phyloP scores from a whole-genome alignment of 768 basidiomycete species.

The Cystobasidium tubakii region DNA sequence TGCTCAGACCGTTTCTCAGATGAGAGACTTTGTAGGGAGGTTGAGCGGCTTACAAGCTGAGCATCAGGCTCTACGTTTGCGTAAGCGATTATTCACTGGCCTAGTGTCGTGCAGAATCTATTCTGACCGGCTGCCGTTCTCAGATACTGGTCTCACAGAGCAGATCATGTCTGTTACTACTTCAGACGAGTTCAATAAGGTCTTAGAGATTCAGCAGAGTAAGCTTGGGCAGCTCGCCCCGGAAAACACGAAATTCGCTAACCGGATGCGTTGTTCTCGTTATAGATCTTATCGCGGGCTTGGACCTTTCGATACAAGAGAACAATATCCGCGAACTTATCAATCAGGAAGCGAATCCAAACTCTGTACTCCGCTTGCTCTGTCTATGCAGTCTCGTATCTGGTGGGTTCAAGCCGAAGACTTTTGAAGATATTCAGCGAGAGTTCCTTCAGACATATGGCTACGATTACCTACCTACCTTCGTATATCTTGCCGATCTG shows the following conservation, averaged over 20 bases:
- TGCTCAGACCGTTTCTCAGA: conserved; percentile 72
- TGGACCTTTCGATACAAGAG: conserved; percentile 73
- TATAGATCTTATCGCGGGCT: conserved; percentile 86
- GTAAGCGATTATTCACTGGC: conserved; percentile 60
- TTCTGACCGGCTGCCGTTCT: neutral
- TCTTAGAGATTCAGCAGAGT: conserved; percentile 95
- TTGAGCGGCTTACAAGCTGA: conserved; percentile 86
- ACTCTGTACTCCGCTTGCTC: conserved; percentile 67
- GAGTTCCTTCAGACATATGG: conserved; percentile 75
- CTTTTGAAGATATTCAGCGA: conserved; percentile 77
- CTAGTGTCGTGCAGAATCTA: neutral
- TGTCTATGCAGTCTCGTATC: conserved; percentile 77
- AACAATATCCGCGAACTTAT: conserved; percentile 85
- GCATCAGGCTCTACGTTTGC: conserved; percentile 78
- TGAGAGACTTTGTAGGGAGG: conserved; percentile 91
- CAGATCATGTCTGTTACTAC: conserved; percentile 74
- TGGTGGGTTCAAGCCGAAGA: conserved; percentile 80
- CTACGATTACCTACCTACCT: conserved; percentile 55
- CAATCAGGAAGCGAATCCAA: conserved; percentile 75
- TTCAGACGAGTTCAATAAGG: conserved; percentile 81
- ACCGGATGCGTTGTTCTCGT: neutral
- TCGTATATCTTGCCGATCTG: conserved; percentile 50
- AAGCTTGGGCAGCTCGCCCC: conserved; percentile 45
- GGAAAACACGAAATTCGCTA: too few species aligned
- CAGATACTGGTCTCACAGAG: conserved; percentile 93